These are phyloP conservation scores for Chlamydomonas sp. DNA, from an alignment of 139 green algal species.

Conservation along the genomic window DNA sequence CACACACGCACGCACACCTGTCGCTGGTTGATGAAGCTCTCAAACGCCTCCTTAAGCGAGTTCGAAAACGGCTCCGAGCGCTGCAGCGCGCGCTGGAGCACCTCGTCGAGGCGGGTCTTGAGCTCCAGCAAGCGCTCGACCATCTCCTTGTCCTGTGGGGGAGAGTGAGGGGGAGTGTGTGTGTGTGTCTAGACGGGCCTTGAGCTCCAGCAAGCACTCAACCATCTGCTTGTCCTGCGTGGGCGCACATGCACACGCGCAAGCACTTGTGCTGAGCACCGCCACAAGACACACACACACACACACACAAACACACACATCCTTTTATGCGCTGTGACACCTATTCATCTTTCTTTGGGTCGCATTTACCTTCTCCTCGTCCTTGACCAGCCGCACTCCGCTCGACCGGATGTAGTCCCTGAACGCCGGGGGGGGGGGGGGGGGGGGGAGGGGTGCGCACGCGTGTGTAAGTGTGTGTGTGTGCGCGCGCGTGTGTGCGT, in stretches of 20 bases:
- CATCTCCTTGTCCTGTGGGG: slow-evolving; percentile 76
- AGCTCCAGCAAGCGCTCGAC: slow-evolving; percentile 76
- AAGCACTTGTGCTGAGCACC: neutral
- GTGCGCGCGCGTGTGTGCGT: too few species aligned
- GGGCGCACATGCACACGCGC: too few species aligned
- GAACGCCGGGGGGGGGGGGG: too few species aligned
- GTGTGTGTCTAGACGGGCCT: neutral
- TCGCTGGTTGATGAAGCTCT: slow-evolving; percentile 89
- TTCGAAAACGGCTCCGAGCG: slow-evolving; percentile 57
- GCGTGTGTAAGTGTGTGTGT: too few species aligned
- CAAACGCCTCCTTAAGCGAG: slow-evolving; percentile 86
- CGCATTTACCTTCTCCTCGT: slow-evolving; percentile 84
- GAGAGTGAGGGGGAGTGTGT: neutral
- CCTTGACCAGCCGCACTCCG: slow-evolving; percentile 66
- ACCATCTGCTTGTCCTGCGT: neutral
- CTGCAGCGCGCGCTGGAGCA: slow-evolving; percentile 29
- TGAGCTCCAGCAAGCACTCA: neutral
- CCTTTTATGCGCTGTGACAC: too few species aligned
- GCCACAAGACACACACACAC: too few species aligned
- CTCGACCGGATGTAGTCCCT: slow-evolving; percentile 60
- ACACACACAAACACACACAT: too few species aligned
- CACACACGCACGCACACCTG: slow-evolving; percentile 22
- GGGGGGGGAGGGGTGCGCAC: too few species aligned
- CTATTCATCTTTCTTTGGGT: too few species aligned
- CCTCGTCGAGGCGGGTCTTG: slow-evolving; percentile 67